A percentile compares a stretch with the other conserved stretches of the same genome.
Conservation (phyloP, 495 filamentous ascomycete genomes). For the Thozetella sp. region DNA sequence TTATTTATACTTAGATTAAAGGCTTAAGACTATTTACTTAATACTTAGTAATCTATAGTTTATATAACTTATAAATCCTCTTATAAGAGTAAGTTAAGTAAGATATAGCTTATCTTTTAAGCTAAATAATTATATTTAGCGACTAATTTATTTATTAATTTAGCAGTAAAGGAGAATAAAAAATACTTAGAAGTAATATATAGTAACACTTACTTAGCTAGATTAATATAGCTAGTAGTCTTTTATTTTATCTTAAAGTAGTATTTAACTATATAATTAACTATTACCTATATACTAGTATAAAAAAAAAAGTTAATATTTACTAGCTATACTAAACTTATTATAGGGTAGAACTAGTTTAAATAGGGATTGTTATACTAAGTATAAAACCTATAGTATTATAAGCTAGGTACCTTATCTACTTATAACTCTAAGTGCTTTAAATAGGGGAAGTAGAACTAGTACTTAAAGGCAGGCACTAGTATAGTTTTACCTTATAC, state of each 20-base stretch:
- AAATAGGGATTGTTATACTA: conserved; percentile 3
- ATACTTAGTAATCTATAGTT: neutral
- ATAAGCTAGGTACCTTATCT: neutral
- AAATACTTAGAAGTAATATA: neutral
- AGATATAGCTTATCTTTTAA: neutral
- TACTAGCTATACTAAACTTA: conserved; percentile 1
- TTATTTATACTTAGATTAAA: neutral
- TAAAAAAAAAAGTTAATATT: neutral
- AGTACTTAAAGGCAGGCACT: neutral
- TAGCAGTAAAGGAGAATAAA: neutral
- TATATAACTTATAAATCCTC: neutral
- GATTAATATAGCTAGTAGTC: neutral
- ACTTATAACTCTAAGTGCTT: neutral
- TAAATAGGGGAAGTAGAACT: neutral
- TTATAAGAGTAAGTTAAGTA: neutral
- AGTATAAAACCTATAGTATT: neutral
- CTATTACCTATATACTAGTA: conserved; percentile 2
- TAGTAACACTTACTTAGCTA: neutral
- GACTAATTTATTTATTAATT: neutral
- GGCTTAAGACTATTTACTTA: neutral
- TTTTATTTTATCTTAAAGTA: conserved; percentile 1
- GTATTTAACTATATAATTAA: conserved; percentile 4
- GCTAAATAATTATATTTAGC: neutral
- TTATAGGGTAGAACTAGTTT: neutral
- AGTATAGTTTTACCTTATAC: neutral